Percentiles rank a stretch among this genome's conserved stretches.
Conservation (phyloP, 2,329 filamentous ascomycete species). For the Xylariaceae sp. region DNA sequence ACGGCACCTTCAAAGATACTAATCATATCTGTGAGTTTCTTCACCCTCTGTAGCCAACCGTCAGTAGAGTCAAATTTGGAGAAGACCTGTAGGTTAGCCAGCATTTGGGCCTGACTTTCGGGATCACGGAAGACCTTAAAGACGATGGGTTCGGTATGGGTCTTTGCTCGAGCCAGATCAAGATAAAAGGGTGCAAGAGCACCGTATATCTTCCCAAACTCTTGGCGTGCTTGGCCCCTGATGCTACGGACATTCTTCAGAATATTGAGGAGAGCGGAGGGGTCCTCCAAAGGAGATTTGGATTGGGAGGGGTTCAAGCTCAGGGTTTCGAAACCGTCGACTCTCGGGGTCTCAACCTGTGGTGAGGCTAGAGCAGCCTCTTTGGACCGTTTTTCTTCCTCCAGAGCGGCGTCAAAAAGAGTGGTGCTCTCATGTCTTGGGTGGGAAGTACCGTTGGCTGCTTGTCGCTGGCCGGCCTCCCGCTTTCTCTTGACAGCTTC, state of each 20-base stretch:
- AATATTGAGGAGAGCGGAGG: slow-evolving; percentile 62
- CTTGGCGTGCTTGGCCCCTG: slow-evolving; percentile 77
- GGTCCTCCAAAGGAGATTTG: slow-evolving; percentile 51
- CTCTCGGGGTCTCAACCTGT: slow-evolving; percentile 25
- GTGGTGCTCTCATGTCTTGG: slow-evolving; percentile 46
- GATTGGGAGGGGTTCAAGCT: slow-evolving; percentile 46
- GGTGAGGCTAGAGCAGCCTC: slow-evolving; percentile 30
- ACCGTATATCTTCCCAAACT: slow-evolving; percentile 89
- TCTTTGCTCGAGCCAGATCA: slow-evolving; percentile 69
- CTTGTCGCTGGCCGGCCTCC: slow-evolving; percentile 45
- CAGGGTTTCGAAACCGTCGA: slow-evolving; percentile 78
- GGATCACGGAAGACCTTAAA: slow-evolving; percentile 87
- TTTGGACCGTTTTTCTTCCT: slow-evolving; percentile 55
- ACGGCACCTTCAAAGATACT: slow-evolving; percentile 87
- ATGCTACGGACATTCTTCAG: slow-evolving; percentile 71
- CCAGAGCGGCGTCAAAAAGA: slow-evolving; percentile 68
- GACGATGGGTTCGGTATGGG: slow-evolving; percentile 73
- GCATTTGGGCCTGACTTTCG: slow-evolving; percentile 84
- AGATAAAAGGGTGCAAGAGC: slow-evolving; percentile 84
- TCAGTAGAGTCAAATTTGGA: slow-evolving; percentile 74
- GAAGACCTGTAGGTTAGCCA: slow-evolving; percentile 76
- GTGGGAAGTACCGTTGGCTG: slow-evolving; percentile 20
- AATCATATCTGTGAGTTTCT: slow-evolving; percentile 70
- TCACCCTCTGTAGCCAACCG: slow-evolving; percentile 67
- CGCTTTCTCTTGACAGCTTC: slow-evolving; percentile 60